A percentile compares a stretch with the other conserved stretches of the same genome.
Conservation (phyloP, 177 flowering plant species). For the Vitis hybrid region DNA sequence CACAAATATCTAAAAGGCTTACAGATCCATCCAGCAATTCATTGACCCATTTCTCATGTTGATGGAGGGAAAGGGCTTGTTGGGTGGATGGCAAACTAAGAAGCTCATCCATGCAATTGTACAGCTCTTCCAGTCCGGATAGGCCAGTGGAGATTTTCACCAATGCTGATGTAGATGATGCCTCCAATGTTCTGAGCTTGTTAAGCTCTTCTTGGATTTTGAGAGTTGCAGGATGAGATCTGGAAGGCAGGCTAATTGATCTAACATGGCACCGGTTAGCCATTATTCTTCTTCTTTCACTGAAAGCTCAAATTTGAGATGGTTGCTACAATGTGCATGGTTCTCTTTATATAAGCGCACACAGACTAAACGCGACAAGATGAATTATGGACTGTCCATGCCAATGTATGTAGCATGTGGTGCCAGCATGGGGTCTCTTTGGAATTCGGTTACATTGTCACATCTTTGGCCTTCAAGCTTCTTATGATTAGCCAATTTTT, state of each 20-base stretch:
- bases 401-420: constrained; percentile 17
- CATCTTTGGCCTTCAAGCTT: constrained; percentile 4
- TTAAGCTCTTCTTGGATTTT: constrained; percentile 40
- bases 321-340: not conserved
- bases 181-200: constrained; percentile 16
- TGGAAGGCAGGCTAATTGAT: constrained; percentile 49
- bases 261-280: constrained; percentile 17
- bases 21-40: constrained; percentile 47
- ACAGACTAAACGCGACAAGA: not conserved
- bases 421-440: constrained; percentile 10
- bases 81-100: constrained; percentile 32
- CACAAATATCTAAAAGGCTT: constrained; percentile 40
- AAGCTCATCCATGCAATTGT: constrained; percentile 38
- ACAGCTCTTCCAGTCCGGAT: constrained; percentile 27
- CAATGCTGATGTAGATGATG: constrained; percentile 12
- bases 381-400: not conserved
- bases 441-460: constrained; percentile 15
- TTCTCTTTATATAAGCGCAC: constrained; percentile 5
- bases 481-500: constrained; percentile 1
- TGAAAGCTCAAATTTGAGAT: not conserved
- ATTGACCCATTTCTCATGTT: constrained; percentile 28
- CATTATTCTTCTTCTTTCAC: constrained; percentile 13
- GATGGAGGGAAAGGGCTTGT: constrained; percentile 27
- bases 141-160: constrained; percentile 15
- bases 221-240: constrained; percentile 39